Percentiles rank a stretch among this genome's conserved stretches.
phyloP scores from a whole-genome alignment of 805 yeast genomes.

The Pichia rugopelliculosa region DNA sequence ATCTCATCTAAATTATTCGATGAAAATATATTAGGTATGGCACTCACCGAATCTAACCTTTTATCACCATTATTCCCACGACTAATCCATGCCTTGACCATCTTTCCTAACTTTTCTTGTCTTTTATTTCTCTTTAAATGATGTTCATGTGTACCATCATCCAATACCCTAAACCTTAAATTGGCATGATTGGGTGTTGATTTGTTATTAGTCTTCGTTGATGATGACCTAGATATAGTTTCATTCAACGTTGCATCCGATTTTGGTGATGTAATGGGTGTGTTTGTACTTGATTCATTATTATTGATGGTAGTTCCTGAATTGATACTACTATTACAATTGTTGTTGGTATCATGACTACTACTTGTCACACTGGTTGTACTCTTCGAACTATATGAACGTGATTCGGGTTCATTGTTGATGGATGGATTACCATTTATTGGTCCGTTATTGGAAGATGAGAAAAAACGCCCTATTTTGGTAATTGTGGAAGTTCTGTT shows the following conservation, averaged over 20 bases:
- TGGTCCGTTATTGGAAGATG: conserved; percentile 10
- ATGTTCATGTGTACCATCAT: conserved; percentile 74
- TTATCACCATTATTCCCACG: conserved; percentile 44
- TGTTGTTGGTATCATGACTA: no score
- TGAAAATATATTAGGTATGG: conserved; percentile 59
- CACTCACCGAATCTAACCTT: conserved; percentile 64
- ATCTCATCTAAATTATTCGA: conserved; percentile 23
- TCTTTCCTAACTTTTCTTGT: conserved; percentile 66
- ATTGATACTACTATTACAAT: not conserved
- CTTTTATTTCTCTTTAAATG: conserved; percentile 66
- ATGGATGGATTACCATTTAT: not conserved
- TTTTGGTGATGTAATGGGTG: not conserved
- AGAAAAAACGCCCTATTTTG: conserved; percentile 7
- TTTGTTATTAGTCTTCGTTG: not conserved
- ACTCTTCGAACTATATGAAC: not conserved
- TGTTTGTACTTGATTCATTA: not conserved
- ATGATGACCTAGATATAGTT: conserved; percentile 2
- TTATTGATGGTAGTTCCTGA: not conserved
- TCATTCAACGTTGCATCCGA: not conserved
- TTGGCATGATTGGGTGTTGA: not conserved
- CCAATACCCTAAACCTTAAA: conserved; percentile 6
- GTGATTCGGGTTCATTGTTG: not conserved
- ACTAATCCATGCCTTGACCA: conserved; percentile 72
- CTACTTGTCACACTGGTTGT: not conserved
- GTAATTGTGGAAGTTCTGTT: conserved; percentile 7